Conservation (phyloP, 148 eudicot species). For the Simmondsia chinensis region DNA sequence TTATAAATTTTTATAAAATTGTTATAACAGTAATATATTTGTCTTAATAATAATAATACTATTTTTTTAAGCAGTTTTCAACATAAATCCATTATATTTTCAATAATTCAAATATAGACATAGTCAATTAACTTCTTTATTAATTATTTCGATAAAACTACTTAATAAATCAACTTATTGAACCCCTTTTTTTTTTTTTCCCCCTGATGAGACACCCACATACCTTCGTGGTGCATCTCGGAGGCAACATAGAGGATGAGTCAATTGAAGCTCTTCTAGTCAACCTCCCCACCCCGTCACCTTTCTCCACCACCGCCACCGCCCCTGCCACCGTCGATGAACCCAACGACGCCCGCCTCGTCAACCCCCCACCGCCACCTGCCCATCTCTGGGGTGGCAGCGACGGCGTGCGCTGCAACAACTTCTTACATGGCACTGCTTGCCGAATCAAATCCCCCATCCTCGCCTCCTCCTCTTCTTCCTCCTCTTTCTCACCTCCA, state of each 20-base stretch:
- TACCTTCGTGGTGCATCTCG: slow-evolving; percentile 58
- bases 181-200: too few relatives aligned
- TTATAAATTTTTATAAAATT: too few relatives aligned
- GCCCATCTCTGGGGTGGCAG: slow-evolving; percentile 24
- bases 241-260: slow-evolving; percentile 33
- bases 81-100: too few relatives aligned
- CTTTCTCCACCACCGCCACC: slow-evolving; percentile 14
- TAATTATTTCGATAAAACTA: too few relatives aligned
- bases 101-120: too few relatives aligned
- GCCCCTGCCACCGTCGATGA: slow-evolving; percentile 7
- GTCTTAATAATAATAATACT: too few relatives aligned
- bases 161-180: too few relatives aligned
- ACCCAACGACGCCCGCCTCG: slow-evolving; percentile 9
- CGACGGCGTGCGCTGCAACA: slow-evolving; percentile 20
- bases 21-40: too few relatives aligned
- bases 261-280: slow-evolving; percentile 47
- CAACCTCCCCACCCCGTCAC: slow-evolving; percentile 11
- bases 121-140: too few relatives aligned
- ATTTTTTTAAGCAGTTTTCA: too few relatives aligned
- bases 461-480: slow-evolving; percentile 50
- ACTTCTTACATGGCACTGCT: slow-evolving; percentile 32
- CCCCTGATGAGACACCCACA: too few relatives aligned
- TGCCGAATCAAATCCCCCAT: slow-evolving; percentile 78
- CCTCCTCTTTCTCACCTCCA: slow-evolving; percentile 24
- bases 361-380: slow-evolving; percentile 5